A percentile compares a stretch with the other conserved stretches of the same genome.
Evolutionary conservation across 768 basidiomycete genomes (phyloP).

Genomic region (Thelephora ganbajun): DNA sequence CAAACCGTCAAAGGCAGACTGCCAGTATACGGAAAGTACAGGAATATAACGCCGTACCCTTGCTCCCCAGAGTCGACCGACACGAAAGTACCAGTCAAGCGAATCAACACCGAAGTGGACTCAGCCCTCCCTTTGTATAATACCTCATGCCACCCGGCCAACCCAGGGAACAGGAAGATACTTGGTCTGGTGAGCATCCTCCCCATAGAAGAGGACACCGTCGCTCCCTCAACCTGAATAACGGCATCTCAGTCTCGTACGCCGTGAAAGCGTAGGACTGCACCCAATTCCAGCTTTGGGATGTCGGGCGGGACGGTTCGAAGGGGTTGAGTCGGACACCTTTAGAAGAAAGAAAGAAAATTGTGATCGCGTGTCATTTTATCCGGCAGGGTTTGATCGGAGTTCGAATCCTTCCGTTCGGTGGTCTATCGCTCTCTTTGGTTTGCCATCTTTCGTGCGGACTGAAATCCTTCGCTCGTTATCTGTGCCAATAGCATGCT

Average conservation of each 20-base stretch:
- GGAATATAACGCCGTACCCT: slow-evolving; percentile 65
- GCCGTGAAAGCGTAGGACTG: slow-evolving; percentile 25
- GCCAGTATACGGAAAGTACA: slow-evolving; percentile 61
- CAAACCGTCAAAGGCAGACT: slow-evolving; percentile 74
- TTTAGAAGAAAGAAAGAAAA: slow-evolving; percentile 18
- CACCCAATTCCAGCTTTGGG: slow-evolving; percentile 22
- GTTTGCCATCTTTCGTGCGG: too few species aligned
- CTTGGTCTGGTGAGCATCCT: slow-evolving; percentile 40
- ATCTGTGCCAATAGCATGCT: neutral
- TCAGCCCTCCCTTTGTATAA: slow-evolving; percentile 17
- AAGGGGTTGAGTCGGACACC: slow-evolving; percentile 54
- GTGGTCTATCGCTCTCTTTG: too few species aligned
- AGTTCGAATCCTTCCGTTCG: slow-evolving; percentile 5
- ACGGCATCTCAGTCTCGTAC: slow-evolving; percentile 36
- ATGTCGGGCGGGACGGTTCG: slow-evolving; percentile 34
- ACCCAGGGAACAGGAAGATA: slow-evolving; percentile 22
- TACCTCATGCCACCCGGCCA: too few species aligned
- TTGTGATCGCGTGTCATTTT: slow-evolving; percentile 12
- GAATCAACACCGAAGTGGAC: slow-evolving; percentile 47
- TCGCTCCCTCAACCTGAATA: slow-evolving; percentile 73
- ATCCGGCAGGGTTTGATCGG: slow-evolving; percentile 10
- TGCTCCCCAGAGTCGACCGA: slow-evolving; percentile 19
- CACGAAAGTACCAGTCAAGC: slow-evolving; percentile 22
- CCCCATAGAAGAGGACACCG: slow-evolving; percentile 31
- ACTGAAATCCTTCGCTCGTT: too few species aligned